Evolutionary conservation across 441 rosid species (phyloP).

Genomic region (Populus hybrid): DNA sequence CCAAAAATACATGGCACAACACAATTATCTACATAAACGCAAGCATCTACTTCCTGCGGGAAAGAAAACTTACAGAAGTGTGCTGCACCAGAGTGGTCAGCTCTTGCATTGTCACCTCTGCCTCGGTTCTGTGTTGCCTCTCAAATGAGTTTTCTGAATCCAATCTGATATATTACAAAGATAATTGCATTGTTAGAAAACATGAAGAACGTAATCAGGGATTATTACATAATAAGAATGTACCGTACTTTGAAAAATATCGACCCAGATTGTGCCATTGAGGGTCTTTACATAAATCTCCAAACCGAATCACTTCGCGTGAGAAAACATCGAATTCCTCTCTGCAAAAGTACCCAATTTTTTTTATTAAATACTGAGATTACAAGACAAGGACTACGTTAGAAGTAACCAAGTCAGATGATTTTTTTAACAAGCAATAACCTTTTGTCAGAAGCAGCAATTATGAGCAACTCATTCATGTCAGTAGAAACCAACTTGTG

Average conservation of each 20-base stretch:
- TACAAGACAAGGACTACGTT: neutral
- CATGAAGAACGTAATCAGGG: neutral
- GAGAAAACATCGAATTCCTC: constrained; percentile 80
- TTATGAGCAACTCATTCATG: constrained; percentile 52
- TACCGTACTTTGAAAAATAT: constrained; percentile 62
- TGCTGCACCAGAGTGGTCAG: constrained; percentile 62
- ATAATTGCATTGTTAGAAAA: constrained; percentile 22
- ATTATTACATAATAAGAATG: constrained; percentile 4
- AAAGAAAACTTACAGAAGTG: constrained; percentile 62
- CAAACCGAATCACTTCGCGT: constrained; percentile 80
- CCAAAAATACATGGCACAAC: neutral
- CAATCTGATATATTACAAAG: constrained; percentile 43
- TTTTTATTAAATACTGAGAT: neutral
- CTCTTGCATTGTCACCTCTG: constrained; percentile 60
- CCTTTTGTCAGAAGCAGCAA: constrained; percentile 94
- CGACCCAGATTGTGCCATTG: constrained; percentile 87
- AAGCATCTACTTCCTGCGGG: neutral
- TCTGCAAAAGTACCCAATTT: constrained; percentile 31
- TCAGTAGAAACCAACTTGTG: constrained; percentile 66
- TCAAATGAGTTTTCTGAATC: constrained; percentile 42
- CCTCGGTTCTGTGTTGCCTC: constrained; percentile 43
- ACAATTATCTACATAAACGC: neutral
- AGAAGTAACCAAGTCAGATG: neutral
- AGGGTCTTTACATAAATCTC: constrained; percentile 78
- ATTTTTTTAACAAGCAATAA: constrained; percentile 21